Evolutionary conservation across 768 basidiomycete genomes (phyloP), one percentile per base, ranked within the genome.

Genomic region (Tylopilus sp.): DNA sequence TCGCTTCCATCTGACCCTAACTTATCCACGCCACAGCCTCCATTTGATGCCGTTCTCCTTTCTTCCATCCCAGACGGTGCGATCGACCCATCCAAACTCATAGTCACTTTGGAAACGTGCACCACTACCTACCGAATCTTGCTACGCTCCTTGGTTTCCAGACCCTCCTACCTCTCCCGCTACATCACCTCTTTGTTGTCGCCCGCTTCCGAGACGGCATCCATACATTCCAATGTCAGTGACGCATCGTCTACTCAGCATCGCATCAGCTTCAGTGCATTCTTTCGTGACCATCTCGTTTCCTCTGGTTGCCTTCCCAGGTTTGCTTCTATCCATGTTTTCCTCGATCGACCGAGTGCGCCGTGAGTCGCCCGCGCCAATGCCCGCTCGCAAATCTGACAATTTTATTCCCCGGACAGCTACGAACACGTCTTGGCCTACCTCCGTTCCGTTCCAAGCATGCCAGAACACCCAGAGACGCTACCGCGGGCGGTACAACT

Each of bases 261-360:
- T 26, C 45, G 33, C 45, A 61, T 63, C 43, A 63, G 72, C 13
- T 75, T 86, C 62, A 76, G 75, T 17, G 64, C 78, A 0, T 74
- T 78, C 54, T 85, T 88, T 63, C 79, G 76, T 36, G 77, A 80
- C 26, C 87, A 89, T 58, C 79, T 88, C 9, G 70, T 79, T 14
- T 79, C 84, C 8, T 80, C 82, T 50, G 85, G 83, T 7, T 70
- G 82, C 34, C 63, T 85, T 4, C 60, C 72, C 1, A 76, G 74
- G 24, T 64, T 76, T 3, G 74, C 80, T 33, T 74, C 69, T 40
- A 68, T 91, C 31, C 86, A 90, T 56, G 61, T 92, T 14, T 93
- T 93, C 71, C 73, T 93, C 22, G 90, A 93, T 64, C 77, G 90
- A 24, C 79, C 90, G 1, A 90, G 89, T 60, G 74, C 83, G 28